These are phyloP conservation scores for Aspergillus avenaceus DNA, from an alignment of 495 filamentous ascomycete genomes.

Conservation along the genomic window DNA sequence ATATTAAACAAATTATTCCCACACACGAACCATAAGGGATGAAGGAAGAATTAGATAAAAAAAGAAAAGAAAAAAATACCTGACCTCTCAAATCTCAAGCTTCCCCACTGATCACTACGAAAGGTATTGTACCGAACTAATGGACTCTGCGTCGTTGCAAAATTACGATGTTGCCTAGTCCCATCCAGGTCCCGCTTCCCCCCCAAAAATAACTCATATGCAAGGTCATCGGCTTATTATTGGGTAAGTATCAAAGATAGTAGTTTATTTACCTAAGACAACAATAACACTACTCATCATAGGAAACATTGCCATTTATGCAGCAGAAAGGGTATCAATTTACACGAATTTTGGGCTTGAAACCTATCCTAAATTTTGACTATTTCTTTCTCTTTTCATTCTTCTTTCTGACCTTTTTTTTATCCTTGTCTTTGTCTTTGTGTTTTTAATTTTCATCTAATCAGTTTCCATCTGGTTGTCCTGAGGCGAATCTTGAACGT, in stretches of 20 bases:
- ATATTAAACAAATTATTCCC: too few relatives aligned
- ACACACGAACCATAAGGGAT: too few relatives aligned
- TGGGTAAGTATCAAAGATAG: too few relatives aligned
- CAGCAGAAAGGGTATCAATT: too few relatives aligned
- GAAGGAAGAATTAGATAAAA: too few relatives aligned
- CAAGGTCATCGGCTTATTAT: background rate
- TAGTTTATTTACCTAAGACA: too few relatives aligned
- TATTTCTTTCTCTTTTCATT: background rate
- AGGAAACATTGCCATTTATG: too few relatives aligned
- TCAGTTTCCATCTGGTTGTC: slow-evolving; percentile 45
- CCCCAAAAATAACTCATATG: slow-evolving; percentile 13
- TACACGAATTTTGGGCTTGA: too few relatives aligned
- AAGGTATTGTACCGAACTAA: background rate
- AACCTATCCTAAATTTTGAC: background rate
- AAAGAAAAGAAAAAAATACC: background rate
- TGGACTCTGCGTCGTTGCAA: background rate
- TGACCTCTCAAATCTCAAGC: too few relatives aligned
- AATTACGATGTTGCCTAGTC: slow-evolving; percentile 12
- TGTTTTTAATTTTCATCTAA: slow-evolving; percentile 21
- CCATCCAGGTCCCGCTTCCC: slow-evolving; percentile 3
- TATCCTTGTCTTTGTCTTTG: too few relatives aligned
- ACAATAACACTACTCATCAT: too few relatives aligned
- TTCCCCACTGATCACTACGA: too few relatives aligned
- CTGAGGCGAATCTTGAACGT: slow-evolving; percentile 49
- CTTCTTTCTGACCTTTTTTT: background rate